A percentile compares a stretch with the other conserved stretches of the same genome.
Conservation (phyloP, 495 filamentous ascomycete species). For the Halenospora varia region DNA sequence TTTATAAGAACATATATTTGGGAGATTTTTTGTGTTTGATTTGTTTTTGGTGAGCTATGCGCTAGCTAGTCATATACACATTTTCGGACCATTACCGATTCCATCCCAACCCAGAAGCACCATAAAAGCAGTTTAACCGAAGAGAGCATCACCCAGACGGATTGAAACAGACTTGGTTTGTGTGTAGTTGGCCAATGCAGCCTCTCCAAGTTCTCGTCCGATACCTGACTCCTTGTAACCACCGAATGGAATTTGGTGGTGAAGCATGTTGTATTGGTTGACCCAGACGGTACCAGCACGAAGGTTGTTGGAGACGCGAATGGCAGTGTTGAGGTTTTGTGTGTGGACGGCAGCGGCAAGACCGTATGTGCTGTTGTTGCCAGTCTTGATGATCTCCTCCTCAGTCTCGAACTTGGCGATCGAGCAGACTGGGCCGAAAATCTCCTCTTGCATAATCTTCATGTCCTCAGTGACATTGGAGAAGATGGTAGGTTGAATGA, state of each 20-base stretch:
- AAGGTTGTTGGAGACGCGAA: slow-evolving; percentile 78
- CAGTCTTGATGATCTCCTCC: slow-evolving; percentile 77
- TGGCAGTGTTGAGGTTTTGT: slow-evolving; percentile 85
- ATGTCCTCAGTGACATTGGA: slow-evolving; percentile 81
- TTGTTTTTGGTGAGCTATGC: not conserved
- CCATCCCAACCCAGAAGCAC: not conserved
- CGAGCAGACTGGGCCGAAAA: slow-evolving; percentile 92
- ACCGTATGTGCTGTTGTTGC: slow-evolving; percentile 81
- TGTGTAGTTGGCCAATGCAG: slow-evolving; percentile 87
- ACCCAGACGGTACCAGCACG: slow-evolving; percentile 94
- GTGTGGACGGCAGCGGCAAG: slow-evolving; percentile 93
- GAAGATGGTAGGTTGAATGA: slow-evolving; percentile 98
- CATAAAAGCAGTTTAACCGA: slow-evolving; percentile 19
- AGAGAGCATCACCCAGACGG: slow-evolving; percentile 41
- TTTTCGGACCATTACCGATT: slow-evolving; percentile 5
- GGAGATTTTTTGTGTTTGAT: not conserved
- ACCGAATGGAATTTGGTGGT: slow-evolving; percentile 80
- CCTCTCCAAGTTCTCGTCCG: slow-evolving; percentile 92
- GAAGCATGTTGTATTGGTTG: slow-evolving; percentile 86
- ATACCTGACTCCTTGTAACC: slow-evolving; percentile 93
- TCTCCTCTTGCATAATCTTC: slow-evolving; percentile 99
- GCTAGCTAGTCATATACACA: slow-evolving; percentile 20
- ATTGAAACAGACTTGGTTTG: slow-evolving; percentile 64
- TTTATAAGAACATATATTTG: too few relatives aligned
- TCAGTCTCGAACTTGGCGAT: slow-evolving; percentile 92